phyloP scores from a whole-genome alignment of 2,329 filamentous ascomycete genomes.

The Chaetomium sp. region DNA sequence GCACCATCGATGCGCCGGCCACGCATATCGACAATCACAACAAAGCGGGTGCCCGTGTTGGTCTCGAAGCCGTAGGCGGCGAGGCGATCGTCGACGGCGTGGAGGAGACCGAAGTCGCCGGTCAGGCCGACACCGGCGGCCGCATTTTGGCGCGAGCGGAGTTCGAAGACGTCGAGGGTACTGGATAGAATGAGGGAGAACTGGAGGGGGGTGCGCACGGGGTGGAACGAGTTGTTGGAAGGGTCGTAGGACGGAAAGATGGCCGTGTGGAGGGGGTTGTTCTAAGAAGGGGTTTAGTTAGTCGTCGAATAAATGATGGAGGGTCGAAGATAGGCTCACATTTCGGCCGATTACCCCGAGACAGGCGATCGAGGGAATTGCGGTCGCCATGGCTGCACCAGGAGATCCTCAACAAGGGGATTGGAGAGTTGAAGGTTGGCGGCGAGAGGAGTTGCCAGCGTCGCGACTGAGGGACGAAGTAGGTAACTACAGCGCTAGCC shows the following conservation, averaged over 20 bases:
- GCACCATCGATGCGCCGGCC: slow-evolving; percentile 58
- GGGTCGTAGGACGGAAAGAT: slow-evolving; percentile 77
- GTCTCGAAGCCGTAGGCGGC: slow-evolving; percentile 96
- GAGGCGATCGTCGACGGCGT: slow-evolving; percentile 89
- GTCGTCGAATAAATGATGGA: neutral
- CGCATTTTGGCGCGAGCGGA: slow-evolving; percentile 72
- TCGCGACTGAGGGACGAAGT: neutral
- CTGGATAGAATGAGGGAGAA: slow-evolving; percentile 90
- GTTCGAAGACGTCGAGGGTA: slow-evolving; percentile 91
- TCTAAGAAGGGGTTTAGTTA: slow-evolving; percentile 55
- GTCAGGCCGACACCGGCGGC: slow-evolving; percentile 55
- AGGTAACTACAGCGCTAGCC: too few species aligned
- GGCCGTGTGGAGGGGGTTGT: slow-evolving; percentile 92
- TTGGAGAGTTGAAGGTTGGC: neutral
- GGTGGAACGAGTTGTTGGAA: slow-evolving; percentile 52
- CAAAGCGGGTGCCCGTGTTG: slow-evolving; percentile 89
- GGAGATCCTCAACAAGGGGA: neutral
- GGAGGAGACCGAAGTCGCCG: slow-evolving; percentile 87
- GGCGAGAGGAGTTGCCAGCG: neutral
- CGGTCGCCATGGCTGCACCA: slow-evolving; percentile 54
- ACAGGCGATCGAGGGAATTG: slow-evolving; percentile 82
- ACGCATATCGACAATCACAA: slow-evolving; percentile 88
- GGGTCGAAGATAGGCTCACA: slow-evolving; percentile 52
- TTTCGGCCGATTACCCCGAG: slow-evolving; percentile 93
- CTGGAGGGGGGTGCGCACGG: slow-evolving; percentile 74